A percentile compares a stretch with the other conserved stretches of the same genome.
Conservation (phyloP, 345 rosid species). For the Eucalyptus tenuipes region DNA sequence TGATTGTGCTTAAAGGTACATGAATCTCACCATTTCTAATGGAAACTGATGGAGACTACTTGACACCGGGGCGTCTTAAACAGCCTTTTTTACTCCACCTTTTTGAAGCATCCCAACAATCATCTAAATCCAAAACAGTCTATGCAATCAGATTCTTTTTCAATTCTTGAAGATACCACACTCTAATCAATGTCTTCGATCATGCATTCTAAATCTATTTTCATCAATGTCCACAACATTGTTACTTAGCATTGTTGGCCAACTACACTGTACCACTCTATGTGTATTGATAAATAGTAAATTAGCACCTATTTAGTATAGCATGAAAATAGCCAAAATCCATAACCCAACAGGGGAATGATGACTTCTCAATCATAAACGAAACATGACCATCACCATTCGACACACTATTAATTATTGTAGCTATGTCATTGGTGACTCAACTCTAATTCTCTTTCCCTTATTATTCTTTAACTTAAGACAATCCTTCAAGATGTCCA, state of each 20-base stretch:
- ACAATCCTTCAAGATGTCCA: not conserved
- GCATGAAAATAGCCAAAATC: not conserved
- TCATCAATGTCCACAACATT: not conserved
- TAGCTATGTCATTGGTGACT: not conserved
- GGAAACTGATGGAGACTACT: not conserved
- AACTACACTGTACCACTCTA: not conserved
- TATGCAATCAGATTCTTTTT: not conserved
- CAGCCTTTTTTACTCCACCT: not conserved
- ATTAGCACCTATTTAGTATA: not conserved
- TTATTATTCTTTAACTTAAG: not conserved
- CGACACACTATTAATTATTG: not conserved
- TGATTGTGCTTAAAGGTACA: not conserved
- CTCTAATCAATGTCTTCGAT: not conserved
- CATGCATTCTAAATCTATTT: not conserved
- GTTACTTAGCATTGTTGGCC: not conserved
- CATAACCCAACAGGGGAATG: not conserved
- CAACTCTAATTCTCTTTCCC: not conserved
- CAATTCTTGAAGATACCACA: not conserved
- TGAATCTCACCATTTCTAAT: not conserved
- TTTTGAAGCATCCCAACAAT: not conserved
- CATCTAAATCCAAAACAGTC: not conserved
- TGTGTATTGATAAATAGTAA: not conserved
- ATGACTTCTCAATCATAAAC: not conserved
- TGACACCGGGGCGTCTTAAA: rapidly evolving
- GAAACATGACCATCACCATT: not conserved